Conservation (phyloP, 192 early-diverging fungal genomes). For the Funneliformis mosseae region DNA sequence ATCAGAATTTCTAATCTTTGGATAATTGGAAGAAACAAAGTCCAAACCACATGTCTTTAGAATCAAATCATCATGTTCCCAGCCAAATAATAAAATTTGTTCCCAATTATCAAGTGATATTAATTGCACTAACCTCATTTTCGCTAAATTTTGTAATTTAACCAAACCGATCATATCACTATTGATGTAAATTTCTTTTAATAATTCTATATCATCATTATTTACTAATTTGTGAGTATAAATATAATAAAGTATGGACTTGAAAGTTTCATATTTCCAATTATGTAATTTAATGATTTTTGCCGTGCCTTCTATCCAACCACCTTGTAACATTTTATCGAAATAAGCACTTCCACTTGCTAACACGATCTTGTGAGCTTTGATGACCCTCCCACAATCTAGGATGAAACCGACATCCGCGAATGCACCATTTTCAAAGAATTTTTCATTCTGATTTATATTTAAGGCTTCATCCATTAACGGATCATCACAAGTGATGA, state of each 20-base stretch:
- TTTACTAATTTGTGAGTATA: conserved; percentile 8
- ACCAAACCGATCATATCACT: conserved; percentile 5
- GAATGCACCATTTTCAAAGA: conserved; percentile 1
- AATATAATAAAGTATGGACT: conserved; percentile 1
- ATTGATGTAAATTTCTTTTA: conserved; percentile 12
- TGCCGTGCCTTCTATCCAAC: neutral
- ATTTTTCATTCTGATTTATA: neutral
- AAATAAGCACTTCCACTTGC: conserved; percentile 1
- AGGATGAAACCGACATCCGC: neutral
- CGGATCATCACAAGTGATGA: neutral
- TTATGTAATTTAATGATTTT: neutral
- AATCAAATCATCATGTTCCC: neutral
- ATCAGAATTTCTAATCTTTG: neutral
- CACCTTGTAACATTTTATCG: conserved; percentile 14
- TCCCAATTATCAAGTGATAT: neutral
- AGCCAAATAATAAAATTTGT: conserved; percentile 13
- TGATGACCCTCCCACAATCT: neutral
- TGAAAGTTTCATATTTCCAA: neutral
- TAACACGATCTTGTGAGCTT: neutral
- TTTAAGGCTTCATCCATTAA: neutral
- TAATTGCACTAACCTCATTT: neutral
- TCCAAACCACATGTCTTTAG: conserved; percentile 7
- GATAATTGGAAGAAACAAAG: neutral
- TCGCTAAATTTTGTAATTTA: neutral
- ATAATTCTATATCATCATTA: neutral